Evolutionary conservation across 139 green algal genomes (phyloP), one percentile per base, ranked within the genome.

Genomic region (Closterium sp.): DNA sequence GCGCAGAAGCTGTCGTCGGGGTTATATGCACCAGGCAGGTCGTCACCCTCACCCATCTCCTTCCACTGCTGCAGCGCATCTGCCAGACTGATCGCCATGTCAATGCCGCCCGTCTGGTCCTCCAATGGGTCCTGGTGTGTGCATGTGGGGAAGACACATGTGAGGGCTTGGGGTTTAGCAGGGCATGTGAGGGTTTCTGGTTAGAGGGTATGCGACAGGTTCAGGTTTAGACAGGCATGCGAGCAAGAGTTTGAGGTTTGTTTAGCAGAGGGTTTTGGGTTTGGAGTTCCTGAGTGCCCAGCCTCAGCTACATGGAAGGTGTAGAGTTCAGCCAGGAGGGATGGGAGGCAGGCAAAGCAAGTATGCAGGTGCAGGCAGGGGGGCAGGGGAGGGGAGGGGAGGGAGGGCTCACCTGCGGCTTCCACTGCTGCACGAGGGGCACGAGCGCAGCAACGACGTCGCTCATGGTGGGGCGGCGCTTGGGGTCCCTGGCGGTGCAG

Each of bases 31-130:
- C 83, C 89, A 33, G 89, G 89, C 43, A 92, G n/a, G 12, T 92
- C 89, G 4, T 92, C 89, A 1, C 89, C 89, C 12, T 92, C 89
- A 19, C 33, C 89, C 89, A 90, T 90, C 21, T 87, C 89, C 83
- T 92, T 69, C 89, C 89, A 92, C 86, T 92, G 89, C 83, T 92
- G 36, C 32, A 92, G 86, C 36, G 89, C 89, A 19, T 92, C 83
- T 9, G 89, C 89, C 32, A 92, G 76, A 66, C 83, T 90, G 23
- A 92, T 92, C 12, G 83, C 86, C 32, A 89, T 90, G 89, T 92
- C 89, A 23, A 92, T 92, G 30, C 89, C 89, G 36, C 89, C 89
- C 10, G 81, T 90, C 21, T 38, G 28, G 21, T 90, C 89, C 31
- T 66, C 89, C 83, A 92, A 76, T 16, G 89, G 89, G 12, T 92